Base-by-base conservation (phyloP, 495 filamentous ascomycete genomes). In the Penicillium subrubescens region DNA sequence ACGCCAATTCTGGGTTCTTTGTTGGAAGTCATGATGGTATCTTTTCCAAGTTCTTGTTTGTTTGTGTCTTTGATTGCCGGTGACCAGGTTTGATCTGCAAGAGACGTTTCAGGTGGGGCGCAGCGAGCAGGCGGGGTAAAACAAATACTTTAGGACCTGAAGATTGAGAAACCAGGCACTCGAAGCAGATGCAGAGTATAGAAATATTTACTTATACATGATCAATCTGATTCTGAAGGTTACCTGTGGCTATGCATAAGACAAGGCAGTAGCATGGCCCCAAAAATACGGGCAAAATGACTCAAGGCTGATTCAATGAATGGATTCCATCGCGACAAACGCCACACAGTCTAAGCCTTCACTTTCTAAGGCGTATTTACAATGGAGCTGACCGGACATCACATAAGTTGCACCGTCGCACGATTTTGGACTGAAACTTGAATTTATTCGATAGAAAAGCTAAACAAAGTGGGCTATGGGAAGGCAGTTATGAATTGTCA, bases 1-100 rank as follows among this genome's bases (percentile, higher is more conserved):
- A 81, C 62, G 33, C 78, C 78, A 35, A 78, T 65, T 58, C 63
- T 64, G 15, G 72, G 67, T 10, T 70, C 54, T 62, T 69, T 74
- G 11, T 29, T 58, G 8, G 57, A 39, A 41, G 29, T 37, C 33
- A 31, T 55, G 21, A 35, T 41, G 25, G 59, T 14, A 41, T 31
- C 4, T 6, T 3, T 55, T 5, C 6, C 23, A 29, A 46, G n/a
- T 48, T 1, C 19, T 19, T 19, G 17, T 21, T 19, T 48, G 5
- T 12, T 19, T 19, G 17, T 21, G 33, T 19, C 11, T 23, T 56
- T 19, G 43, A 44, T 15, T 35, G 37, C 19, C 23, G n/a, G 15
- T 33, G 51, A n/a, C 17, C 27, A 54, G 27, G 6, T 19, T 54
- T n/a, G 51, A 54, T 54, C 27, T 54, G 51, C 51, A 54, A 53